A percentile compares a stretch with the other conserved stretches of the same genome.
Evolutionary conservation across 2,329 filamentous ascomycete genomes (phyloP).

Genomic region (Dactylonectria macrodidyma): DNA sequence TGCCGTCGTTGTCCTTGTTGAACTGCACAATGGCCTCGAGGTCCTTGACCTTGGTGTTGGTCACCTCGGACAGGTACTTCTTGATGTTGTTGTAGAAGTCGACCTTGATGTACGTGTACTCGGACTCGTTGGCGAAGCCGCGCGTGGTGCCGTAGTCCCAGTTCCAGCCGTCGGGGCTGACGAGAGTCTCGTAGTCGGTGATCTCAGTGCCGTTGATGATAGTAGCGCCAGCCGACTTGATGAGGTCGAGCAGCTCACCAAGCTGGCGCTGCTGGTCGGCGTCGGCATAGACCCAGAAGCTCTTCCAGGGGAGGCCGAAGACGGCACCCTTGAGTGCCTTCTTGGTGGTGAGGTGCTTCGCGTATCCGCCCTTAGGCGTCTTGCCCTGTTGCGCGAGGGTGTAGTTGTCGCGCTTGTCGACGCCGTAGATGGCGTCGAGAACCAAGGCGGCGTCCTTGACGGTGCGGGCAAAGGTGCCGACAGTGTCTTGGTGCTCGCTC

Average conservation of each 20-base stretch:
- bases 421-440: conserved; percentile 78
- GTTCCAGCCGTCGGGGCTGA: conserved; percentile 79
- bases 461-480: conserved; percentile 77
- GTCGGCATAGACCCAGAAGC: conserved; percentile 77
- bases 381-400: conserved; percentile 70
- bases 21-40: conserved; percentile 78
- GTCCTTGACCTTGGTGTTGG: conserved; percentile 71
- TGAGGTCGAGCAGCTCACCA: conserved; percentile 61
- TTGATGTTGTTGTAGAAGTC: conserved; percentile 77
- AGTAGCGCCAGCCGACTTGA: conserved; percentile 74
- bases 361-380: conserved; percentile 70
- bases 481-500: conserved; percentile 76
- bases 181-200: conserved; percentile 71
- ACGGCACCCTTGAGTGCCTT: conserved; percentile 70
- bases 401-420: conserved; percentile 76
- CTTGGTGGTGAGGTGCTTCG: conserved; percentile 68
- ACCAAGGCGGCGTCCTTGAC: conserved; percentile 78
- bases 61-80: conserved; percentile 73
- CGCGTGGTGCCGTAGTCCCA: conserved; percentile 78
- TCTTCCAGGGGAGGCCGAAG: conserved; percentile 81
- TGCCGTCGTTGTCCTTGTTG: conserved; percentile 74
- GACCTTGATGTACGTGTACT: conserved; percentile 81
- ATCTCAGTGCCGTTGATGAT: conserved; percentile 81
- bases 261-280: conserved; percentile 69
- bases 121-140: conserved; percentile 79